These are phyloP conservation scores for Candida hungchunana DNA, from an alignment of 805 yeast genomes.

Conservation along the genomic window DNA sequence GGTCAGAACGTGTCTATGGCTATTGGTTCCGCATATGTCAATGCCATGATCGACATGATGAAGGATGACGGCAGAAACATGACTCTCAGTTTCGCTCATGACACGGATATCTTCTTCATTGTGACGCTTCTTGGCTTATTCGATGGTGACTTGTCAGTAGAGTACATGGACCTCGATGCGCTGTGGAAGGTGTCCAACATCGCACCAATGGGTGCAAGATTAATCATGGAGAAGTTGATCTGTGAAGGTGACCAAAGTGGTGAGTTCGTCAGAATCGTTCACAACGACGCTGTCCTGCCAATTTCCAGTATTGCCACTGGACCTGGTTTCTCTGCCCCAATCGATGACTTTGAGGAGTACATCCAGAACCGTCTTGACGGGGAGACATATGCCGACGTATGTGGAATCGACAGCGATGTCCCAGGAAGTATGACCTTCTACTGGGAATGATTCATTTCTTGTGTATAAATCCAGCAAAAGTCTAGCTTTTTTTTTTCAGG, in stretches of 20 bases:
- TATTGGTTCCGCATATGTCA: conserved; percentile 42
- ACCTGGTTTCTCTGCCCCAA: conserved; percentile 42
- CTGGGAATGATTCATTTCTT: conserved; percentile 21
- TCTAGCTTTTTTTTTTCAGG: not conserved
- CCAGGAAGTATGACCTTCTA: conserved; percentile 27
- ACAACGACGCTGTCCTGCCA: conserved; percentile 50
- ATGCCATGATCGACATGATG: conserved; percentile 43
- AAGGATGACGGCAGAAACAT: conserved; percentile 36
- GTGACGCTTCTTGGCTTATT: conserved; percentile 46
- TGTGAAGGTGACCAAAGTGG: conserved; percentile 29
- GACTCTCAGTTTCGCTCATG: conserved; percentile 49
- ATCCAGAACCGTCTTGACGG: conserved; percentile 15
- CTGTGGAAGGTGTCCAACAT: conserved; percentile 43
- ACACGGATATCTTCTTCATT: conserved; percentile 49
- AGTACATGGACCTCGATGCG: conserved; percentile 39
- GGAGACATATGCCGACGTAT: conserved; percentile 13
- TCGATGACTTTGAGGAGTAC: conserved; percentile 24
- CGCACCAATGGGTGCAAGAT: conserved; percentile 51
- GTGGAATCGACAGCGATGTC: conserved; percentile 11
- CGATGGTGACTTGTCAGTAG: conserved; percentile 32
- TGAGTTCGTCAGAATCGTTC: conserved; percentile 37
- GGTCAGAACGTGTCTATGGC: conserved; percentile 37
- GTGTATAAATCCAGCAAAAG: not conserved
- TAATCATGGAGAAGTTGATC: conserved; percentile 40
- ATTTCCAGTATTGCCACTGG: conserved; percentile 38